A percentile compares a stretch with the other conserved stretches of the same genome.
Conservation (phyloP, 805 yeast species). For the Yarrowia divulgata region DNA sequence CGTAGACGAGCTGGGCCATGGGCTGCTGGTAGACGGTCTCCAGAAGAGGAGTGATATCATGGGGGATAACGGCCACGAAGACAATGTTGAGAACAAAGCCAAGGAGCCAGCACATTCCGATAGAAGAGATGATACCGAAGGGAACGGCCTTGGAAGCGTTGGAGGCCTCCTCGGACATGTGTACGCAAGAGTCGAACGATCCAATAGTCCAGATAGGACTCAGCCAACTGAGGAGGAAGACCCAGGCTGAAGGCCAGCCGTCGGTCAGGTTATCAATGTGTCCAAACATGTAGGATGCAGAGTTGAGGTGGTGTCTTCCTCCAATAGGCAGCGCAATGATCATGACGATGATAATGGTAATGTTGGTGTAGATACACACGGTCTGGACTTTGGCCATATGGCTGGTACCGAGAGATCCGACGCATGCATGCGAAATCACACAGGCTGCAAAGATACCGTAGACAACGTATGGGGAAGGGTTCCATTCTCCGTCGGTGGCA, state of each 20-base stretch:
- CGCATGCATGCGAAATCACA: constrained; percentile 58
- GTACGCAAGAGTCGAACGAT: constrained; percentile 70
- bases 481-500: constrained; percentile 62
- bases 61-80: constrained; percentile 60
- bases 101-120: constrained; percentile 60
- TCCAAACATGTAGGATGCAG: constrained; percentile 64
- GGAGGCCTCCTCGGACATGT: constrained; percentile 65
- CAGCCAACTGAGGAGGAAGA: constrained; percentile 61
- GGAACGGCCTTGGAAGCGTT: constrained; percentile 71
- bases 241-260: constrained; percentile 68
- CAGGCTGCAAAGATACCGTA: constrained; percentile 75
- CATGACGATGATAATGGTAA: constrained; percentile 60
- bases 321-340: constrained; percentile 44
- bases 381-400: constrained; percentile 66
- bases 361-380: constrained; percentile 62
- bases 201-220: constrained; percentile 80
- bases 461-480: constrained; percentile 59
- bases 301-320: constrained; percentile 53
- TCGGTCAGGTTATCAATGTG: constrained; percentile 56
- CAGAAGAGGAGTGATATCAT: constrained; percentile 55
- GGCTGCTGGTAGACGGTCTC: constrained; percentile 62
- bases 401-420: constrained; percentile 65
- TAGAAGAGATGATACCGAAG: constrained; percentile 66
- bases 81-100: constrained; percentile 66
- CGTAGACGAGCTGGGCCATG: constrained; percentile 68